Percentiles rank a stretch among this genome's conserved stretches.
phyloP scores from a whole-genome alignment of 306 rosid species.

The Casuarina equisetifolia region DNA sequence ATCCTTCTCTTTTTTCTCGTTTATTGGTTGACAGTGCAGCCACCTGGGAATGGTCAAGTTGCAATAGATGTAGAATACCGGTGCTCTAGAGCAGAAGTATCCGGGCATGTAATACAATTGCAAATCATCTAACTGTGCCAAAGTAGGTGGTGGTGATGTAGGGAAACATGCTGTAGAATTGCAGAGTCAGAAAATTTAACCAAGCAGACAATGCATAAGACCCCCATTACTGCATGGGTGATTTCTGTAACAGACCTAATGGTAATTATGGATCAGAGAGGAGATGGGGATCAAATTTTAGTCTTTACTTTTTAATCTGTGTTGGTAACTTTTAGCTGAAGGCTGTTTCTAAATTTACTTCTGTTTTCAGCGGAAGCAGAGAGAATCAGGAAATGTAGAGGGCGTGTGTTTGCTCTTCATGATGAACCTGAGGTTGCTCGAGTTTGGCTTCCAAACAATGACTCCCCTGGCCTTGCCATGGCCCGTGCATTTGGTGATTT shows the following conservation, averaged over 20 bases:
- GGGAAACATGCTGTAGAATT: not conserved
- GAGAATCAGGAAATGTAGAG: slow-evolving; percentile 82
- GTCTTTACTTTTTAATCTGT: slow-evolving; percentile 1
- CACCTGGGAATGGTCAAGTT: not conserved
- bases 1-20: not conserved
- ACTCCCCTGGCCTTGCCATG: slow-evolving; percentile 99
- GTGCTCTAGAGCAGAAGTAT: not conserved
- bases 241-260: not conserved
- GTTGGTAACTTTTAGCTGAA: slow-evolving; percentile 1
- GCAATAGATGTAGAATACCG: not conserved
- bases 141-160: not conserved
- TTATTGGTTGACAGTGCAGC: not conserved
- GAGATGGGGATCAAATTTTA: not conserved
- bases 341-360: slow-evolving; percentile 9
- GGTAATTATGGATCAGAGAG: not conserved
- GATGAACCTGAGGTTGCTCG: slow-evolving; percentile 97
- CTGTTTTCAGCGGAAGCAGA: slow-evolving; percentile 79
- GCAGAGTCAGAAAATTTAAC: not conserved
- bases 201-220: not conserved
- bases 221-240: not conserved
- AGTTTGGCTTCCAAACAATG: slow-evolving; percentile 92
- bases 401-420: slow-evolving; percentile 93
- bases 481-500: slow-evolving; percentile 99
- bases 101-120: not conserved
- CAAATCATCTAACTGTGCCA: not conserved